Percentiles rank a stretch among this genome's conserved stretches.
phyloP scores from a whole-genome alignment of 345 rosid genomes.

The Aquilaria yunnanensis region DNA sequence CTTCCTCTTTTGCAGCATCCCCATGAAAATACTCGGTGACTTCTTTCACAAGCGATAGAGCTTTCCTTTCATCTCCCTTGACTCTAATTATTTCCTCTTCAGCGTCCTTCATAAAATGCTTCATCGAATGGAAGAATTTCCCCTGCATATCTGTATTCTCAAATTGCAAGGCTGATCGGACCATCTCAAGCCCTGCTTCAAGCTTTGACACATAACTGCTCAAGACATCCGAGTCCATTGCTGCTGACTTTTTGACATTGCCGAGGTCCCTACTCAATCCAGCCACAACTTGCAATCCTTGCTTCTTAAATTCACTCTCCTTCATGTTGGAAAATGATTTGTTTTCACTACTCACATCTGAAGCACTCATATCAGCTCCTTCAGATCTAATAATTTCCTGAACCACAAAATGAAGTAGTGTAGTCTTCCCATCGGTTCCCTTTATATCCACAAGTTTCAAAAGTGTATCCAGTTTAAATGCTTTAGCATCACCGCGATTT shows the following conservation, averaged over 20 bases:
- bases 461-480: slow-evolving; percentile 98
- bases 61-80: slow-evolving; percentile 71
- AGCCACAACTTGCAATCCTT: slow-evolving; percentile 85
- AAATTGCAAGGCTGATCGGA: slow-evolving; percentile 54
- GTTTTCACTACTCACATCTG: slow-evolving; percentile 31
- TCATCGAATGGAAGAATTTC: slow-evolving; percentile 68
- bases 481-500: slow-evolving; percentile 92
- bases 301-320: slow-evolving; percentile 73
- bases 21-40: slow-evolving; percentile 95
- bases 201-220: slow-evolving; percentile 84
- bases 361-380: slow-evolving; percentile 34
- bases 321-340: slow-evolving; percentile 18
- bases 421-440: slow-evolving; percentile 95
- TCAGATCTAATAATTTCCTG: slow-evolving; percentile 94
- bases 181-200: slow-evolving; percentile 77
- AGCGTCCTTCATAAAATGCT: slow-evolving; percentile 65
- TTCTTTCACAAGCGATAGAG: slow-evolving; percentile 71
- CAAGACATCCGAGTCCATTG: slow-evolving; percentile 92
- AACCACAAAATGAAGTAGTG: slow-evolving; percentile 95
- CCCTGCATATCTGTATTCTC: slow-evolving; percentile 60
- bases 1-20: slow-evolving; percentile 81
- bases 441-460: slow-evolving; percentile 93
- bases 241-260: slow-evolving; percentile 89
- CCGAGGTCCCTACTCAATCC: slow-evolving; percentile 80
- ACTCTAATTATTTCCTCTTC: slow-evolving; percentile 67